phyloP scores from a whole-genome alignment of 2,329 filamentous ascomycete genomes.

The Raffaelea deltoideospora region DNA sequence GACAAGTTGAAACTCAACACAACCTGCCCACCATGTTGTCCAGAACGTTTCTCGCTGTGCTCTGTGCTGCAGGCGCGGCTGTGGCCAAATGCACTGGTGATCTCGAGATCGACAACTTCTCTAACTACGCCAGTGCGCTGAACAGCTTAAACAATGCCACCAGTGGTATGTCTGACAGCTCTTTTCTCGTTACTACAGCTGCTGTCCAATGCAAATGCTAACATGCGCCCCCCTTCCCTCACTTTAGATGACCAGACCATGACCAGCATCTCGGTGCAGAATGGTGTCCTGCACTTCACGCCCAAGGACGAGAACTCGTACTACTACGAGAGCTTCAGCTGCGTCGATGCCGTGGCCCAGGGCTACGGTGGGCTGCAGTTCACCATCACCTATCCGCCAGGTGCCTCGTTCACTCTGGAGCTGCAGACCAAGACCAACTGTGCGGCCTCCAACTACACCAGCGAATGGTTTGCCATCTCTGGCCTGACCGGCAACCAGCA shows the following conservation, averaged over 20 bases:
- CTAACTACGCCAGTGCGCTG: slow-evolving; percentile 5
- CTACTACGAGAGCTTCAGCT: slow-evolving; percentile 7
- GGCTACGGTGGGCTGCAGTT: slow-evolving; percentile 7
- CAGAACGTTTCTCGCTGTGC: slow-evolving; percentile 3
- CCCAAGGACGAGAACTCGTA: slow-evolving; percentile 6
- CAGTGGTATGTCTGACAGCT: slow-evolving; percentile 7
- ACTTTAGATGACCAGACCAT: slow-evolving; percentile 6
- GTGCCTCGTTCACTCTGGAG: slow-evolving; percentile 7
- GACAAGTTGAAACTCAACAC: background rate
- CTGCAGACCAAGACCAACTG: slow-evolving; percentile 6
- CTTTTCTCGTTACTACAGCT: background rate
- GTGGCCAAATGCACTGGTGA: slow-evolving; percentile 4
- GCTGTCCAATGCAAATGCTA: background rate
- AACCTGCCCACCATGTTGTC: slow-evolving; percentile 2
- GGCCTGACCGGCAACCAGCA: slow-evolving; percentile 6
- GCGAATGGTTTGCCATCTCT: slow-evolving; percentile 7
- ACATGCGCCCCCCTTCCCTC: background rate
- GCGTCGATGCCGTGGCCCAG: slow-evolving; percentile 5
- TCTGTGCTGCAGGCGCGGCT: slow-evolving; percentile 4
- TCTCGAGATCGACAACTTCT: slow-evolving; percentile 7
- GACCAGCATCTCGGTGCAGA: slow-evolving; percentile 2
- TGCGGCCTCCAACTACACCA: slow-evolving; percentile 6
- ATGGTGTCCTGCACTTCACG: slow-evolving; percentile 5
- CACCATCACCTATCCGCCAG: slow-evolving; percentile 7
- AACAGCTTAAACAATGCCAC: slow-evolving; percentile 6